These are phyloP conservation scores for Phoma sp. DNA, from an alignment of 2,329 filamentous ascomycete species.

Conservation along the genomic window DNA sequence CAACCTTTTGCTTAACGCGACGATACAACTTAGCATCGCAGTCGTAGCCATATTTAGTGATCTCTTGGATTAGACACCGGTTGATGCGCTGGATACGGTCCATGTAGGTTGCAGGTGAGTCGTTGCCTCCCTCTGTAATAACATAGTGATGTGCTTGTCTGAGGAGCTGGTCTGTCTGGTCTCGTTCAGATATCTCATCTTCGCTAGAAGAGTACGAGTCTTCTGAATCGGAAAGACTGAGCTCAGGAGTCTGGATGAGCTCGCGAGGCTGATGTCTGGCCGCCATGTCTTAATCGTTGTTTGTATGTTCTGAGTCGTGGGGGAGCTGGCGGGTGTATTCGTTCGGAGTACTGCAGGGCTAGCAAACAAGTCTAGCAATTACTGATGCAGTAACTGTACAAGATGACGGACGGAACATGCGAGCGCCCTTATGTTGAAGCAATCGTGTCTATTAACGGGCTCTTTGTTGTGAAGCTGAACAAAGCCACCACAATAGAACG, in stretches of 20 bases:
- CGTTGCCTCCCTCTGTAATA: conserved; percentile 27
- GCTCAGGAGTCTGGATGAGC: conserved; percentile 2
- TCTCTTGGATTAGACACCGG: conserved; percentile 29
- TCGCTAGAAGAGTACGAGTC: conserved; percentile 11
- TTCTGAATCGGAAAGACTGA: conserved; percentile 14
- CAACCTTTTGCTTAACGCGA: conserved; percentile 28
- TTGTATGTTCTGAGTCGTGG: background rate
- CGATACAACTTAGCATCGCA: conserved; percentile 34
- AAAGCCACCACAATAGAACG: conserved; percentile 29
- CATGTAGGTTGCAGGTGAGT: conserved; percentile 26
- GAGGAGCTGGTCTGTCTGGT: conserved; percentile 33
- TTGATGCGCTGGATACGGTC: conserved; percentile 38
- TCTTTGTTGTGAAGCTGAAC: conserved; percentile 32
- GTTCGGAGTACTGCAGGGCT: background rate
- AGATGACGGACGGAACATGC: background rate
- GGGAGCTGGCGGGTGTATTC: background rate
- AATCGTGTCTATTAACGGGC: background rate
- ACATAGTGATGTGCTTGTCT: conserved; percentile 40
- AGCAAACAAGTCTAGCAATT: conserved; percentile 11
- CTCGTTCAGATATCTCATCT: conserved; percentile 10
- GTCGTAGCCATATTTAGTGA: conserved; percentile 16
- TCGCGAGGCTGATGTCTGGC: background rate
- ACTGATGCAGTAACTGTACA: background rate
- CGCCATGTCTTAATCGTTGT: conserved; percentile 9
- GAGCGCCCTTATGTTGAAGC: conserved; percentile 1